A percentile compares a stretch with the other conserved stretches of the same genome.
Conservation (phyloP, 352 stramenopile genomes). For the Elongisporangium anandrum region DNA sequence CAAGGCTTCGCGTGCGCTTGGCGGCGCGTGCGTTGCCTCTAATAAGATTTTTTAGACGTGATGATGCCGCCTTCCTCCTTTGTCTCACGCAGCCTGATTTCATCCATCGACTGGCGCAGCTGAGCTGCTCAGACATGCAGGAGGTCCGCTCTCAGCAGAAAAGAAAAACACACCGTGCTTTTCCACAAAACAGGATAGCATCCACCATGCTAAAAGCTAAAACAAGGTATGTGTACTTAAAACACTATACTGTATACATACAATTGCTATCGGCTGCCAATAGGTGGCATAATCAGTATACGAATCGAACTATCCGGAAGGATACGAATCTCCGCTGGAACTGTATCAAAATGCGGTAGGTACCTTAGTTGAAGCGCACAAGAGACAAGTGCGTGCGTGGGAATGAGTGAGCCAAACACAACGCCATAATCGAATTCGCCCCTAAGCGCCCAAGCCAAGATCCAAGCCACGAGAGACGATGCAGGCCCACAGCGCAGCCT, state of each 20-base stretch:
- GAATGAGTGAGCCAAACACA: neutral
- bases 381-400: neutral
- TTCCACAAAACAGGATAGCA: neutral
- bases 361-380: neutral
- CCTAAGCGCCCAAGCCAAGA: neutral
- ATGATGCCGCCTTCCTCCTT: neutral
- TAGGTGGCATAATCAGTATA: neutral
- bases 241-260: neutral
- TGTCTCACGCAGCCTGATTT: neutral
- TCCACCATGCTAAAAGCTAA: neutral
- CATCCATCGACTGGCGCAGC: neutral
- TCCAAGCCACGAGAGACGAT: slow-evolving; percentile 15
- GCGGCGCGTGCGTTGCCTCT: neutral
- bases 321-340: neutral
- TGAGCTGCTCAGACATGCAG: neutral
- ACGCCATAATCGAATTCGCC: slow-evolving; percentile 7
- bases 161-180: neutral
- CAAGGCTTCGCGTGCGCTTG: neutral
- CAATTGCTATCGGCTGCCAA: neutral
- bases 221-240: neutral
- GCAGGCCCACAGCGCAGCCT: slow-evolving; percentile 19
- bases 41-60: neutral
- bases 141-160: neutral
- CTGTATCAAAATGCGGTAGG: slow-evolving; percentile 2
- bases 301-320: neutral